phyloP scores from a whole-genome alignment of 2,329 filamentous ascomycete species.

The Stromatinia cepivora region DNA sequence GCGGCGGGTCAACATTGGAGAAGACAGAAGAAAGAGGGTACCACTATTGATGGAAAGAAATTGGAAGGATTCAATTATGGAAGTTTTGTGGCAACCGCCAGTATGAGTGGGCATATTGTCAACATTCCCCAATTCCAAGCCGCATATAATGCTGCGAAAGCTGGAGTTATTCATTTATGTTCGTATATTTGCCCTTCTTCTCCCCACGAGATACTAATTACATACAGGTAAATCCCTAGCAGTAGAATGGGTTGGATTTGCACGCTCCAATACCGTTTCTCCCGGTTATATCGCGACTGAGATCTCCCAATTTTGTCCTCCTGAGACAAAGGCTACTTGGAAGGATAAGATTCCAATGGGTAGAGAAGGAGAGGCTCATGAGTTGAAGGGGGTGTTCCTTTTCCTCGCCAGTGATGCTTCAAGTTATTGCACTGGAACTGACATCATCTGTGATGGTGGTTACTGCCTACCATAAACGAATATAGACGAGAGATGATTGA shows the following conservation, averaged over 20 bases:
- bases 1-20: constrained; percentile 69
- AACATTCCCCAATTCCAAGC: constrained; percentile 76
- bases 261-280: constrained; percentile 69
- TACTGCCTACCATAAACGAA: constrained; percentile 21
- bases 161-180: constrained; percentile 61
- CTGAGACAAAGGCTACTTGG: constrained; percentile 71
- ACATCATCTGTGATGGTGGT: constrained; percentile 65
- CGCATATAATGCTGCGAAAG: constrained; percentile 73
- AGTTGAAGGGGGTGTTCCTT: constrained; percentile 81
- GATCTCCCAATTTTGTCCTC: constrained; percentile 63
- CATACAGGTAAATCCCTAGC: constrained; percentile 64
- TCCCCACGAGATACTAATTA: not conserved
- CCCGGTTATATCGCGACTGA: constrained; percentile 77
- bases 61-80: constrained; percentile 62
- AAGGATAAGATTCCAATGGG: constrained; percentile 79
- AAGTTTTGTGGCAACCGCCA: constrained; percentile 76
- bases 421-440: constrained; percentile 76
- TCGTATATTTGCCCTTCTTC: constrained; percentile 36
- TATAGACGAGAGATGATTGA: constrained; percentile 3
- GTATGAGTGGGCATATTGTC: constrained; percentile 75
- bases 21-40: constrained; percentile 67
- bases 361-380: constrained; percentile 68
- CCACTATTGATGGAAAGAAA: constrained; percentile 60
- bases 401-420: constrained; percentile 80
- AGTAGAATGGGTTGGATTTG: constrained; percentile 76